These are phyloP conservation scores for Debaryomyces robertsiae DNA, from an alignment of 1,139 yeast species.

Conservation along the genomic window DNA sequence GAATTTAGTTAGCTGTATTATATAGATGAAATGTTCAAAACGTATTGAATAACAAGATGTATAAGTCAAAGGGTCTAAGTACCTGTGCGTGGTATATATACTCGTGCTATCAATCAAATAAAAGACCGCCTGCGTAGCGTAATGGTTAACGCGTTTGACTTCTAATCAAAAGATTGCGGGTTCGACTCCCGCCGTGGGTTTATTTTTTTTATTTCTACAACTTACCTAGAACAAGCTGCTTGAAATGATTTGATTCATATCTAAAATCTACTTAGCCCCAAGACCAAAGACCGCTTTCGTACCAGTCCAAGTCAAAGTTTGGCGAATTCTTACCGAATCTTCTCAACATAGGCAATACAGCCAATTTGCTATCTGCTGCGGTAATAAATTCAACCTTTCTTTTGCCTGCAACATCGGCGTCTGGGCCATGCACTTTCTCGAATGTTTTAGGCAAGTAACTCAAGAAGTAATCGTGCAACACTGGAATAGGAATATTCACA, in stretches of 20 bases:
- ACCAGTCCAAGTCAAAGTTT: slow-evolving; percentile 44
- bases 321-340: slow-evolving; percentile 31
- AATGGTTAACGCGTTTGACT: slow-evolving; percentile 37
- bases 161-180: slow-evolving; percentile 38
- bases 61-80: background rate
- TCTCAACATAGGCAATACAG: slow-evolving; percentile 39
- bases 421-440: slow-evolving; percentile 15
- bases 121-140: slow-evolving; percentile 30
- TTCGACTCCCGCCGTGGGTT: slow-evolving; percentile 39
- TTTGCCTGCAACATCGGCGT: slow-evolving; percentile 13
- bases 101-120: background rate
- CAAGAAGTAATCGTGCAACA: slow-evolving; percentile 42
- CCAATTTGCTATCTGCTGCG: slow-evolving; percentile 24
- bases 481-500: slow-evolving; percentile 35
- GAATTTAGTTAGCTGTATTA: no score
- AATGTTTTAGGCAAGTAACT: slow-evolving; percentile 34
- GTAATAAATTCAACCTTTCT: slow-evolving; percentile 27
- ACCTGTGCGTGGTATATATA: background rate
- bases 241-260: background rate
- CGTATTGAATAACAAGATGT: background rate
- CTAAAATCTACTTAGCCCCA: slow-evolving; percentile 23
- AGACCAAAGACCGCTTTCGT: slow-evolving; percentile 33
- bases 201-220: slow-evolving; percentile 1
- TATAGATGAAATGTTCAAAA: background rate
- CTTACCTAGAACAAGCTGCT: background rate